These are phyloP conservation scores for Clavispora phyllophila DNA, from an alignment of 805 yeast genomes.

Conservation along the genomic window DNA sequence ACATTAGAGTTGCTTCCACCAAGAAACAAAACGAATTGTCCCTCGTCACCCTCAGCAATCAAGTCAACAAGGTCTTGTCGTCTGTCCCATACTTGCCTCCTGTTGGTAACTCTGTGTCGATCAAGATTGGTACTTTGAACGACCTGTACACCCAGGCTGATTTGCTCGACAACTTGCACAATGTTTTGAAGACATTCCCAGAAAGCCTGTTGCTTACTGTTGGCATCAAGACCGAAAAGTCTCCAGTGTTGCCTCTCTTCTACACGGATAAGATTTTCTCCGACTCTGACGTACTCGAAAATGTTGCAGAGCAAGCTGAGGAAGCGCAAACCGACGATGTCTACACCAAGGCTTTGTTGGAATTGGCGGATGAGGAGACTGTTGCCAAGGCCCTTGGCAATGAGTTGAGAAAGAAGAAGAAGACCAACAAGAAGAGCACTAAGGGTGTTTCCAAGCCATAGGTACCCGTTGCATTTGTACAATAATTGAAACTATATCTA, in stretches of 20 bases:
- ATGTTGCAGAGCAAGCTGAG: constrained; percentile 22
- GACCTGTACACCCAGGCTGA: constrained; percentile 38
- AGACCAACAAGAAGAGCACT: constrained; percentile 17
- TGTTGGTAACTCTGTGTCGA: constrained; percentile 61
- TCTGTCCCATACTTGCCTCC: constrained; percentile 65
- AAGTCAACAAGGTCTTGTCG: constrained; percentile 51
- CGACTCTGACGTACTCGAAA: constrained; percentile 42
- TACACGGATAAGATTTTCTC: constrained; percentile 52
- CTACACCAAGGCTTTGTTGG: constrained; percentile 60
- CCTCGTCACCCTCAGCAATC: constrained; percentile 48
- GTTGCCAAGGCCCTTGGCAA: constrained; percentile 60
- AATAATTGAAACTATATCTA: constrained; percentile 1
- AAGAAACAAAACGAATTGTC: constrained; percentile 38
- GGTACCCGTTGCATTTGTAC: constrained; percentile 3
- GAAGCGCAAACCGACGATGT: constrained; percentile 18
- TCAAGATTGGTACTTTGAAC: constrained; percentile 59
- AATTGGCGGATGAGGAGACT: constrained; percentile 71
- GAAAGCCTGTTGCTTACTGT: constrained; percentile 48
- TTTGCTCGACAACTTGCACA: constrained; percentile 55
- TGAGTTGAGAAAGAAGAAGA: constrained; percentile 28
- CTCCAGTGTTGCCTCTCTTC: constrained; percentile 84
- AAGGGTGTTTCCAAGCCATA: constrained; percentile 12
- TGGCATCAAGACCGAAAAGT: constrained; percentile 58
- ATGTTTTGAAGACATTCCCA: constrained; percentile 47
- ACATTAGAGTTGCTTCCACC: constrained; percentile 43